Evolutionary conservation across 306 rosid genomes (phyloP), one percentile per base, ranked within the genome.

Genomic region (Quercus alba): DNA sequence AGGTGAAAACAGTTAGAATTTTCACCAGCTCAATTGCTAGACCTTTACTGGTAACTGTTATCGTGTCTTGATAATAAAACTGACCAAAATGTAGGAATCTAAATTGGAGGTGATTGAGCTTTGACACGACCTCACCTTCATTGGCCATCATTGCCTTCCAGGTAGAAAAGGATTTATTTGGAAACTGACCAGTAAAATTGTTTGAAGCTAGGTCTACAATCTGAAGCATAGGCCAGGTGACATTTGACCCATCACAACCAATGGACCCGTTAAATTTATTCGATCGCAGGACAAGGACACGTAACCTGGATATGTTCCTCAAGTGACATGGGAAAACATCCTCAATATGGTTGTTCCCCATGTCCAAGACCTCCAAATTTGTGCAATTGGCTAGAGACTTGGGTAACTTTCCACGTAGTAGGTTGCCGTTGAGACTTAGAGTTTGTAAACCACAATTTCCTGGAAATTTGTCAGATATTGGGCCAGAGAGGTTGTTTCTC

Each of bases 61-160:
- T 3, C 23, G 49, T n/a, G 56, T 87, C 89, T n/a, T 28, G 81
- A 85, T 88, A 90, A 75, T 80, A 78, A 11, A 52, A 18, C 4
- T 67, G 51, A 25, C 3, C 0, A 19, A 14, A 58, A 4, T 8
- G 0, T 0, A 54, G 77, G 51, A 51, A 72, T 35, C 0, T 31
- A 25, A 25, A 25, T 25, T 1, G 25, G 5, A 86, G 56, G 19
- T 28, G 26, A 51, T 5, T 75, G 9, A 59, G 4, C n/a, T 63
- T 1, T 30, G 70, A 52, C 18, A 54, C 13, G 25, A 56, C 7
- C 54, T 55, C 44, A 41, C 5, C 67, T 31, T 31, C 35, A 4
- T 31, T 31, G 35, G 6, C 35, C 78, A 44, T 72, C 89, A 91
- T 88, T 75, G 87, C 88, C 57, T 74, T 56, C 94, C 90, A 89